Conservation (phyloP, 306 rosid species). For the Biancaea sappan region DNA sequence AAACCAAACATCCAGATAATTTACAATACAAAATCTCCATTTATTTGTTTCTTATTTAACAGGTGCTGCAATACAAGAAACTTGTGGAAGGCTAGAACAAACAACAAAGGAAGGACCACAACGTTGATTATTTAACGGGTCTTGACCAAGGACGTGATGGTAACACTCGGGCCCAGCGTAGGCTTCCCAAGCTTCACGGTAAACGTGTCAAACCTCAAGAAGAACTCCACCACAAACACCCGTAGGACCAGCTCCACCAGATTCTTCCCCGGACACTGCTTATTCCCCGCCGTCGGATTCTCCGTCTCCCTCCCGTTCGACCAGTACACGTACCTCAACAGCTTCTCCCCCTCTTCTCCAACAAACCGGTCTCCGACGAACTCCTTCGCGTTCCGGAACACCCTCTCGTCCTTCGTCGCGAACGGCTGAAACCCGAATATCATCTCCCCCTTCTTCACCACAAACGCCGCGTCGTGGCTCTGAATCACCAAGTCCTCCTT, state of each 20-base stretch:
- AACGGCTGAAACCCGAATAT: slow-evolving; percentile 76
- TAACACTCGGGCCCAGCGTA: slow-evolving; percentile 48
- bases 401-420: slow-evolving; percentile 64
- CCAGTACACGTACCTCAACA: slow-evolving; percentile 62
- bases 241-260: slow-evolving; percentile 51
- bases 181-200: slow-evolving; percentile 35
- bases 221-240: slow-evolving; percentile 61
- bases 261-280: slow-evolving; percentile 64
- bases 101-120: not conserved
- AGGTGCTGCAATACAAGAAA: not conserved
- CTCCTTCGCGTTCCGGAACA: slow-evolving; percentile 53
- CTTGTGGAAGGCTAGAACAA: no score
- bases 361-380: slow-evolving; percentile 51
- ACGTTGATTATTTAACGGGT: slow-evolving; percentile 7
- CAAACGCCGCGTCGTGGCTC: slow-evolving; percentile 58
- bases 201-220: slow-evolving; percentile 56
- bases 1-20: no score
- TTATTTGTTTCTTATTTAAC: no score
- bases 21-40: no score
- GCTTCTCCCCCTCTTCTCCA: slow-evolving; percentile 37
- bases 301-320: slow-evolving; percentile 66
- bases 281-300: slow-evolving; percentile 52
- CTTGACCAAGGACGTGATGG: slow-evolving; percentile 47
- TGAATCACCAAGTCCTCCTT: slow-evolving; percentile 60
- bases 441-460: slow-evolving; percentile 78